Evolutionary conservation across 192 early-diverging fungal genomes (phyloP).

Genomic region (Entomortierella beljakovae): DNA sequence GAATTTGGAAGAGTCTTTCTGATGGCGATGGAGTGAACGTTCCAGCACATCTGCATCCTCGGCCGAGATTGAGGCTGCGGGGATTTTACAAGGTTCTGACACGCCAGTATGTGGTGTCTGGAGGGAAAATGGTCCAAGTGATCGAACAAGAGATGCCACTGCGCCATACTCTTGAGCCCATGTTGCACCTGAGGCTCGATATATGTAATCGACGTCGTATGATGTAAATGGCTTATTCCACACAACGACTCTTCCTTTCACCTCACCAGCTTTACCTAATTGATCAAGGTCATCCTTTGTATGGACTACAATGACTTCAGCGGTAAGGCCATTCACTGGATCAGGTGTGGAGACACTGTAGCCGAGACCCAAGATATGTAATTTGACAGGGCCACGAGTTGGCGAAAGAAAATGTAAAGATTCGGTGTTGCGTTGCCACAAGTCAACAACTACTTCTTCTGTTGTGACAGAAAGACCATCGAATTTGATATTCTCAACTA

Average conservation of each 20-base stretch:
- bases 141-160: conserved; percentile 59
- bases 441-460: conserved; percentile 64
- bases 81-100: conserved; percentile 57
- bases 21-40: conserved; percentile 58
- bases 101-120: conserved; percentile 64
- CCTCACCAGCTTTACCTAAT: conserved; percentile 47
- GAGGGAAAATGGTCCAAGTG: conserved; percentile 57
- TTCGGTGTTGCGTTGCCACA: conserved; percentile 61
- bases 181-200: conserved; percentile 19
- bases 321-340: conserved; percentile 46
- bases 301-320: conserved; percentile 59
- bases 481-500: conserved; percentile 51
- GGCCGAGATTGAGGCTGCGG: conserved; percentile 61
- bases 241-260: conserved; percentile 61
- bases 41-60: conserved; percentile 67
- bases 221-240: conserved; percentile 56
- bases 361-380: conserved; percentile 63
- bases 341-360: conserved; percentile 56
- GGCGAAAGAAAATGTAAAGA: conserved; percentile 56
- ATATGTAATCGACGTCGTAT: conserved; percentile 14
- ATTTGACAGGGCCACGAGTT: conserved; percentile 53
- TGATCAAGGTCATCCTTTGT: conserved; percentile 61
- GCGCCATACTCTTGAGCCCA: conserved; percentile 60
- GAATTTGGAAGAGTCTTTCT: conserved; percentile 17
- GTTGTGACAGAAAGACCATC: conserved; percentile 58